phyloP scores from a whole-genome alignment of 306 rosid species.

The Astragalus glycyphyllos region DNA sequence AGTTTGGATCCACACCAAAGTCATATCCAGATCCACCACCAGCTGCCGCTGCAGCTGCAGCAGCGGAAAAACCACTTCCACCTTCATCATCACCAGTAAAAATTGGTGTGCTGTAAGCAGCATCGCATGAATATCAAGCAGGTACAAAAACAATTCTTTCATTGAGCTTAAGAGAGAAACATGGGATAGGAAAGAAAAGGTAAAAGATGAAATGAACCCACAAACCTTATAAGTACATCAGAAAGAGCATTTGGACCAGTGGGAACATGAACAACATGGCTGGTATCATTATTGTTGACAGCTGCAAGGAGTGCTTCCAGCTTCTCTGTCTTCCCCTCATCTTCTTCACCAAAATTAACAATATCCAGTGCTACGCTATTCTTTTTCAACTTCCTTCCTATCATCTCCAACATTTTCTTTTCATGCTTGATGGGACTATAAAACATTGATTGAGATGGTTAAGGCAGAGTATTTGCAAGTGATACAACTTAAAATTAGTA shows the following conservation, averaged over 20 bases:
- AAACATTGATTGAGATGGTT: conserved; percentile 34
- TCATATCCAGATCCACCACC: conserved; percentile 93
- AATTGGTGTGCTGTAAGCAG: conserved; percentile 77
- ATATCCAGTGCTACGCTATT: conserved; percentile 93
- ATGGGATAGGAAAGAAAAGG: conserved; percentile 6
- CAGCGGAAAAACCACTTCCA: conserved; percentile 94
- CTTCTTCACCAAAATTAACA: conserved; percentile 90
- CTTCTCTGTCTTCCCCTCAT: conserved; percentile 84
- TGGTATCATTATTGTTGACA: conserved; percentile 82
- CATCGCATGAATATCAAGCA: conserved; percentile 13
- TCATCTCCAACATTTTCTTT: conserved; percentile 79
- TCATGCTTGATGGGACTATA: conserved; percentile 81
- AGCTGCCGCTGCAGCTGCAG: conserved; percentile 93
- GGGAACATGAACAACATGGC: conserved; percentile 57
- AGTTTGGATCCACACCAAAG: conserved; percentile 98
- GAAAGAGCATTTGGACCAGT: conserved; percentile 56
- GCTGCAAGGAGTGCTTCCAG: conserved; percentile 83
- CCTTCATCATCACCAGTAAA: conserved; percentile 99
- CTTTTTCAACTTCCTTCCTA: conserved; percentile 88
- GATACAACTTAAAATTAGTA: conserved; percentile 7
- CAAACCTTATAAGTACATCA: conserved; percentile 67
- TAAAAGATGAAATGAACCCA: conserved; percentile 30
- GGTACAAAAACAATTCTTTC: conserved; percentile 12
- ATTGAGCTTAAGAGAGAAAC: conserved; percentile 22
- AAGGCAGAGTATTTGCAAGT: conserved; percentile 26